phyloP scores from a whole-genome alignment of 2,329 filamentous ascomycete genomes.

The Fonsecaea pedrosoi region DNA sequence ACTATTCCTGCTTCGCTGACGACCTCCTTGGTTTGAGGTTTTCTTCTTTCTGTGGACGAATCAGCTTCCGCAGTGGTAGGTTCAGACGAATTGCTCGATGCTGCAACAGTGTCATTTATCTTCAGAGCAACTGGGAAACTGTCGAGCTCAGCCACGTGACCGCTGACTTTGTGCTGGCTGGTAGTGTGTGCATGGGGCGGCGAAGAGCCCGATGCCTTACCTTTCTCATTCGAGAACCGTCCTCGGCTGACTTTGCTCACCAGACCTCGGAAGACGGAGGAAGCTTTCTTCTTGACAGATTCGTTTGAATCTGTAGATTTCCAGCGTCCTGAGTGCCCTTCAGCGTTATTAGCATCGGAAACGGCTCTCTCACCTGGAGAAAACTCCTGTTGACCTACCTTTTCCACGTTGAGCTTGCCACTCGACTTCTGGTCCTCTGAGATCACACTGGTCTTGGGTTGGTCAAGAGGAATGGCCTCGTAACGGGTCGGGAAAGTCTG shows the following conservation, averaged over 20 bases:
- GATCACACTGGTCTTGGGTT: neutral
- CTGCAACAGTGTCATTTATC: neutral
- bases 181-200: neutral
- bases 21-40: neutral
- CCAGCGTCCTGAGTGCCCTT: neutral
- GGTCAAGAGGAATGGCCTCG: neutral
- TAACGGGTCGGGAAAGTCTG: constrained; percentile 5
- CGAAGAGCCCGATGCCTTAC: neutral
- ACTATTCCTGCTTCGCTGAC: constrained; percentile 1
- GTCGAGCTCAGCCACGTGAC: neutral
- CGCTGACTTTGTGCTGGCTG: neutral
- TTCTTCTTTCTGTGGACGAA: neutral
- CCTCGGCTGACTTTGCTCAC: neutral
- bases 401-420: neutral
- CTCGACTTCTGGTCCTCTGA: neutral
- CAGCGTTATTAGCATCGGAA: neutral
- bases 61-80: neutral
- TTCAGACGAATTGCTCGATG: neutral
- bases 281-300: neutral
- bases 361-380: neutral
- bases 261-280: neutral
- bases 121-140: neutral
- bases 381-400: neutral
- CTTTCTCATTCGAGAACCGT: neutral
- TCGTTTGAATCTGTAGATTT: neutral